These are phyloP conservation scores for Boletus sp. DNA, from an alignment of 1,284 basidiomycete species.

Conservation along the genomic window DNA sequence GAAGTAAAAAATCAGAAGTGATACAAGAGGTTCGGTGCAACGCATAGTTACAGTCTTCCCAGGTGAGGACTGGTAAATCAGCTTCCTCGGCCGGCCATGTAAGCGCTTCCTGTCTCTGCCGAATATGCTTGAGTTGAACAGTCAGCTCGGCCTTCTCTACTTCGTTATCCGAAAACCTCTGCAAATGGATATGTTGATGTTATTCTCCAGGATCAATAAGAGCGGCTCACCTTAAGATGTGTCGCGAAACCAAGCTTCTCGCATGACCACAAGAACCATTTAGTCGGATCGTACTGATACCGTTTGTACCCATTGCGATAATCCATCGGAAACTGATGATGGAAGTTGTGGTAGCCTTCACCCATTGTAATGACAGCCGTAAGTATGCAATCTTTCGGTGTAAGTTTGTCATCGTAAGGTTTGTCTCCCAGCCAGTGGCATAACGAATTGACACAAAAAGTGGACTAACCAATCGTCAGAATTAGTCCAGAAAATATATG, in stretches of 20 bases:
- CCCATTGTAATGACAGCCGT: constrained; percentile 88
- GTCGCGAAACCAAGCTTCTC: constrained; percentile 72
- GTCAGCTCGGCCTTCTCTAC: constrained; percentile 87
- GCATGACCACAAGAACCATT: constrained; percentile 84
- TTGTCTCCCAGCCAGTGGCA: constrained; percentile 90
- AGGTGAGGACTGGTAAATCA: constrained; percentile 80
- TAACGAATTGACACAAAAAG: constrained; percentile 92
- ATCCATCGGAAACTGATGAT: constrained; percentile 91
- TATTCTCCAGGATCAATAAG: not conserved
- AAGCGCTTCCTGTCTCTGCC: constrained; percentile 67
- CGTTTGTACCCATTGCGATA: constrained; percentile 90
- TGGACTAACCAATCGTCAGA: constrained; percentile 55
- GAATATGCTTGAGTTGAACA: constrained; percentile 84
- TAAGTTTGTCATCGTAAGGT: constrained; percentile 92
- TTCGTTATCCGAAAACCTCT: constrained; percentile 87
- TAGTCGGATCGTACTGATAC: constrained; percentile 87
- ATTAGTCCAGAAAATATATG: not conserved
- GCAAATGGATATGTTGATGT: not conserved
- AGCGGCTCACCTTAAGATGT: constrained; percentile 67
- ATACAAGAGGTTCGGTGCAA: not conserved
- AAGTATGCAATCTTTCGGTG: constrained; percentile 81
- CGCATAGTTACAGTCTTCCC: constrained; percentile 79
- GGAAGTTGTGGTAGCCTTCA: constrained; percentile 97
- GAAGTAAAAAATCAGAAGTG: not conserved
- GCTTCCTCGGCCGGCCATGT: constrained; percentile 74